Base-by-base conservation (phyloP, 164 flowering plant species). In the Stephania japonica region DNA sequence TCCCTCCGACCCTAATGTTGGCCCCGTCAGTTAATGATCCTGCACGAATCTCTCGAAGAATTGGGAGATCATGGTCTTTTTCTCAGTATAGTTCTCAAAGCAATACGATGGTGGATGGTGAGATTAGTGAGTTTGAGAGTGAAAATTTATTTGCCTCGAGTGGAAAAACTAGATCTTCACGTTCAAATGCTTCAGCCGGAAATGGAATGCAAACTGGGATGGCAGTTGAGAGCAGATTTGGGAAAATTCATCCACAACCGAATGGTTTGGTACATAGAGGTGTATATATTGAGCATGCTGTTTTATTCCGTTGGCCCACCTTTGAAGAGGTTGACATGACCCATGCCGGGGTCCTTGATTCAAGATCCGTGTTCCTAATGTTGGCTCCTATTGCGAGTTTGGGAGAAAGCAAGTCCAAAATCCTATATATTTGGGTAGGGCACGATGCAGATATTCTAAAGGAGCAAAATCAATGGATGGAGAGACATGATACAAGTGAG, bases 371-470 rank as follows among this genome's bases (percentile, higher is more conserved):
- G 47, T 85, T 83, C 73, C 77, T 89, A 26, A 63, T 85, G 79
- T 74, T 81, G 21, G 75, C 74, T 44, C 78, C 78, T 42, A 73
- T 63, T 61, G 44, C 24, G 61, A 77, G 66, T 24, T 62, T 72
- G 56, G 82, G 66, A 61, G 64, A 62, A 68, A 75, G 42, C 41
- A 76, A 49, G 67, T 59, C 71, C 73, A 47, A 67, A 25, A 68
- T 68, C 71, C 62, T 87, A 25, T 87, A 79, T 75, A 42, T 89
- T 32, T 86, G 90, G 89, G 73, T 83, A 66, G 89, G 89, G 47
- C 49, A 80, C 68, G 73, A 80, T 67, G 67, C 73, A 69, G 42
- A 70, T 56, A 23, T 38, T 72, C 75, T 78, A 18, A 62, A 80
- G 69, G 64, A 69, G 42, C 71, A 19, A 44, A 59, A 66, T 78